phyloP scores from a whole-genome alignment of 2,329 filamentous ascomycete species.

The Sclerotinia borealis region DNA sequence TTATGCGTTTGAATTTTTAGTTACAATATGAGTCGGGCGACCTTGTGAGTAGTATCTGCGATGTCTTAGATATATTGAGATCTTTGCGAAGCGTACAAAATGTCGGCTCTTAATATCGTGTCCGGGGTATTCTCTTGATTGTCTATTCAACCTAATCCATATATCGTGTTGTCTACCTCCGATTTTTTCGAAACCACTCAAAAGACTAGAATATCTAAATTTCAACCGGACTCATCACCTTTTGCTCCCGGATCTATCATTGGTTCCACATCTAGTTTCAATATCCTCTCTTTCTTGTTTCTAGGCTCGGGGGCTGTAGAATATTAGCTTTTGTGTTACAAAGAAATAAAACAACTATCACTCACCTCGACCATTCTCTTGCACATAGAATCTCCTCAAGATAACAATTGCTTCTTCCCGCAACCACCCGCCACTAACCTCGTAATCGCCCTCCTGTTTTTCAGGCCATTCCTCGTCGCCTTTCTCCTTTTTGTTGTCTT shows the following conservation, averaged over 20 bases:
- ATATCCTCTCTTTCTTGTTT: constrained; percentile 30
- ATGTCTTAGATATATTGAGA: neutral
- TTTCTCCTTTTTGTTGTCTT: constrained; percentile 49
- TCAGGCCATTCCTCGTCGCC: constrained; percentile 1
- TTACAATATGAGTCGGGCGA: neutral
- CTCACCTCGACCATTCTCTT: constrained; percentile 89
- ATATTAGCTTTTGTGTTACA: constrained; percentile 1
- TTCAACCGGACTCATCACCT: neutral
- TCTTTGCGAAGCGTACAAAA: neutral
- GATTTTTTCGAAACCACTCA: neutral
- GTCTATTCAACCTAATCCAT: neutral
- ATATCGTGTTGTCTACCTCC: neutral
- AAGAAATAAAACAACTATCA: constrained; percentile 9
- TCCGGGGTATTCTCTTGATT: neutral
- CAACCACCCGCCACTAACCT: constrained; percentile 80
- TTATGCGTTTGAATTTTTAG: neutral
- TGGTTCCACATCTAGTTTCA: constrained; percentile 32
- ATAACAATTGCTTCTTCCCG: constrained; percentile 81
- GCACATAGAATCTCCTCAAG: constrained; percentile 89
- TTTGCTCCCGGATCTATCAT: constrained; percentile 16
- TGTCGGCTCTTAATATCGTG: neutral
- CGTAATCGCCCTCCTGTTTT: constrained; percentile 71
- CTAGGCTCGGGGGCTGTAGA: constrained; percentile 30
- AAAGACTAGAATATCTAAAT: neutral
- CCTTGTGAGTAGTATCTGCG: neutral